phyloP scores from a whole-genome alignment of 2,329 filamentous ascomycete species.

The Penicillium oxalicum region DNA sequence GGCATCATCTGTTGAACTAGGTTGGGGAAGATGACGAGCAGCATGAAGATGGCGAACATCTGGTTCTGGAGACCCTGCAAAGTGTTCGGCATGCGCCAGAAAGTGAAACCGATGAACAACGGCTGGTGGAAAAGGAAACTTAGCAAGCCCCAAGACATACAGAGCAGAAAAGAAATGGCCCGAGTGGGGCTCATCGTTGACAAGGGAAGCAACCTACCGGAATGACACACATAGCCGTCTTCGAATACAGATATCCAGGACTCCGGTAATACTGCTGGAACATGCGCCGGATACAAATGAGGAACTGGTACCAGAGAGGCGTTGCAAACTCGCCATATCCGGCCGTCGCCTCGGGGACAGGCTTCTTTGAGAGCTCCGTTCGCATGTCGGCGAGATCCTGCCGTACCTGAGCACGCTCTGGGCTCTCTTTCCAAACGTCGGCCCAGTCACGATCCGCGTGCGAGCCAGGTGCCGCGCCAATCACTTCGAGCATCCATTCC shows the following conservation, averaged over 20 bases:
- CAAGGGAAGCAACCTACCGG: constrained; percentile 51
- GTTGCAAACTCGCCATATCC: constrained; percentile 68
- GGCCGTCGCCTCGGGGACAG: constrained; percentile 48
- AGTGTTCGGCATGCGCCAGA: constrained; percentile 63
- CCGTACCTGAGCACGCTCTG: constrained; percentile 47
- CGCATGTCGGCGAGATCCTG: constrained; percentile 42
- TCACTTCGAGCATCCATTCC: constrained; percentile 56
- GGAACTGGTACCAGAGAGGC: constrained; percentile 59
- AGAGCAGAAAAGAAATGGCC: too few relatives aligned
- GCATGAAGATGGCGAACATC: constrained; percentile 76
- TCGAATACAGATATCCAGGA: constrained; percentile 76
- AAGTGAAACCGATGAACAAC: constrained; percentile 75
- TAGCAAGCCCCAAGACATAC: background rate
- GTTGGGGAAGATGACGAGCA: constrained; percentile 49
- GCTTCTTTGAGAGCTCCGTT: constrained; percentile 5
- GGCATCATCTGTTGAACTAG: constrained; percentile 59
- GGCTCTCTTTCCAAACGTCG: constrained; percentile 53
- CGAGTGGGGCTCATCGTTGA: background rate
- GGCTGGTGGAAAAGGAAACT: constrained; percentile 32
- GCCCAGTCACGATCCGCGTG: constrained; percentile 57
- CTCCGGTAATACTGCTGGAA: constrained; percentile 85
- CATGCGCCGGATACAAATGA: constrained; percentile 60
- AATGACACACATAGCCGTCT: constrained; percentile 59
- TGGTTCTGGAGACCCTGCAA: constrained; percentile 75
- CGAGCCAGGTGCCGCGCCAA: constrained; percentile 55